Evolutionary conservation across 495 filamentous ascomycete species (phyloP).

Genomic region (Xylaria bambusicola): DNA sequence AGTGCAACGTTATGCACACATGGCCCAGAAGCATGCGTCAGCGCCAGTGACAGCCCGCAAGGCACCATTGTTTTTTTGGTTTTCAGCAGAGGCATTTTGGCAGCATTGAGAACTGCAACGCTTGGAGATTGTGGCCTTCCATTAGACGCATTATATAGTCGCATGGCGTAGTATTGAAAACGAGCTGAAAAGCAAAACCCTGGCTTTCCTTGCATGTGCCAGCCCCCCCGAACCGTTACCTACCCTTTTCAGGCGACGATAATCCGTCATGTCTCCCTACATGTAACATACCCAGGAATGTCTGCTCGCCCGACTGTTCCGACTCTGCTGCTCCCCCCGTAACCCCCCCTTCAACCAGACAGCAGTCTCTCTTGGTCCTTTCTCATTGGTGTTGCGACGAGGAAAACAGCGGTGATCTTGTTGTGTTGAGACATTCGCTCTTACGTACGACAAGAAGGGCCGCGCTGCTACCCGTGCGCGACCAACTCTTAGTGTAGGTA

Average conservation of each 20-base stretch:
- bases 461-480: background rate
- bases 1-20: too few species aligned
- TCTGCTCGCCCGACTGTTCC: background rate
- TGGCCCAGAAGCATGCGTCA: too few species aligned
- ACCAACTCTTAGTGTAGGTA: background rate
- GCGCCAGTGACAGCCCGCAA: too few species aligned
- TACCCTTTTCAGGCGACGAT: background rate
- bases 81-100: too few species aligned
- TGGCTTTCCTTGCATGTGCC: background rate
- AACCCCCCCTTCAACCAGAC: background rate
- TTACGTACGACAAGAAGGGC: background rate
- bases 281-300: too few species aligned
- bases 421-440: background rate
- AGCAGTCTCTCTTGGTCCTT: background rate
- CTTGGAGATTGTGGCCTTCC: background rate
- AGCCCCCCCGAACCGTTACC: background rate
- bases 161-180: background rate
- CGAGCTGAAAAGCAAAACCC: background rate
- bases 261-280: too few species aligned
- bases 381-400: background rate
- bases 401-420: constrained; percentile 2
- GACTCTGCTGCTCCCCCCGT: background rate
- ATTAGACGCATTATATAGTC: background rate
- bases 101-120: background rate
- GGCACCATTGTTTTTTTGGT: background rate